A percentile compares a stretch with the other conserved stretches of the same genome.
Conservation (phyloP, 345 rosid species). For the Carallia brachiata region DNA sequence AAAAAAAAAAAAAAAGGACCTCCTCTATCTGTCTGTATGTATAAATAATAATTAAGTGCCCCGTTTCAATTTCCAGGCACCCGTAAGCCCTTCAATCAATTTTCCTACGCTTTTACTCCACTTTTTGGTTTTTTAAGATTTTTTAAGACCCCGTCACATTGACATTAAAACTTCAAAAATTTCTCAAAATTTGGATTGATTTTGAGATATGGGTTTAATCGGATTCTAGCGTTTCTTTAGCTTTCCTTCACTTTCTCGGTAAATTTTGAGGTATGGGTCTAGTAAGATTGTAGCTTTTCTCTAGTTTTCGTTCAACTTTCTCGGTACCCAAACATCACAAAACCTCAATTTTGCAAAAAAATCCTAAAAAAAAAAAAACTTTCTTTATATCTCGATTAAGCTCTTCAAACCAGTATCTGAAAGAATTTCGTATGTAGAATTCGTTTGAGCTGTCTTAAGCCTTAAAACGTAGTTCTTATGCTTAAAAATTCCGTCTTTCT, state of each 20-base stretch:
- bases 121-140: no score
- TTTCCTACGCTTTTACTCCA: background rate
- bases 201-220: background rate
- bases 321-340: conserved; percentile 8
- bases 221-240: no score
- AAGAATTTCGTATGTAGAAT: background rate
- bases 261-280: background rate
- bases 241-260: no score
- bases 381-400: background rate
- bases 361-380: background rate
- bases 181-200: background rate
- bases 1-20: no score
- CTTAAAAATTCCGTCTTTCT: background rate
- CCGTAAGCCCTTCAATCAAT: no score
- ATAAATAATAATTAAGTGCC: no score
- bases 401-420: background rate
- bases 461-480: background rate
- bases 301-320: background rate
- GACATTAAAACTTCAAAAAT: background rate
- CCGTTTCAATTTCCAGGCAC: no score
- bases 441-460: background rate
- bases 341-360: background rate
- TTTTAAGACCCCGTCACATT: background rate
- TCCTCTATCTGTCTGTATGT: no score
- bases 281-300: background rate